These are phyloP conservation scores for Globisporangium lucens DNA, from an alignment of 352 stramenopile species.

Conservation along the genomic window DNA sequence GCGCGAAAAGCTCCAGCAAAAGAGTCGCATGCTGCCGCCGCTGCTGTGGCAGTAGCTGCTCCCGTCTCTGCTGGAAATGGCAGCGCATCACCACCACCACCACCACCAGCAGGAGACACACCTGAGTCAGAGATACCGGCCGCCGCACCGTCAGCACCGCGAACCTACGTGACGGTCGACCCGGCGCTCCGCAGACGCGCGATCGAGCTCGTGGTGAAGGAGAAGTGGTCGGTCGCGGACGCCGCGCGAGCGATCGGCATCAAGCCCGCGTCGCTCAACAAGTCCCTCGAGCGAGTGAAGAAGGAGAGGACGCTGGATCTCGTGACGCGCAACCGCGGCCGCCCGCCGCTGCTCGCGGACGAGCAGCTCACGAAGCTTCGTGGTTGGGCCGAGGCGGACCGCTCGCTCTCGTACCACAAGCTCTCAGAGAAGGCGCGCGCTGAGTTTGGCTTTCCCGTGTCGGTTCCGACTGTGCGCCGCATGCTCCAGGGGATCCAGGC, in stretches of 20 bases:
- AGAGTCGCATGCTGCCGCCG: no score
- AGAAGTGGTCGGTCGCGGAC: not conserved
- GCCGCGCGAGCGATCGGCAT: slow-evolving; percentile 1
- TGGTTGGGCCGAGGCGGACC: not conserved
- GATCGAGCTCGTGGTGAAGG: slow-evolving; percentile 7
- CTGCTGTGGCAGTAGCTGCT: not conserved
- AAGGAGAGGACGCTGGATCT: not conserved
- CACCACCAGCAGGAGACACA: not conserved
- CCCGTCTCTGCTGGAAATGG: not conserved
- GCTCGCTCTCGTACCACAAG: not conserved
- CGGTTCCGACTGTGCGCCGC: not conserved
- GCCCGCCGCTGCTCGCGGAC: not conserved
- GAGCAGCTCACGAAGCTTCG: not conserved
- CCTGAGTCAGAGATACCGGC: not conserved
- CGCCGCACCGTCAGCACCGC: not conserved
- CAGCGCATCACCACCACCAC: not conserved
- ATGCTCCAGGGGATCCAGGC: not conserved
- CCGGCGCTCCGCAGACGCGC: not conserved
- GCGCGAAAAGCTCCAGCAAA: no score
- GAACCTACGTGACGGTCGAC: not conserved
- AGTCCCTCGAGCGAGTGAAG: slow-evolving; percentile 3
- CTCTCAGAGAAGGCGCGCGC: not conserved
- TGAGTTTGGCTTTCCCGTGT: not conserved
- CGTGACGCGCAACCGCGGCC: not conserved
- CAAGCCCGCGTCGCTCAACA: slow-evolving; percentile 1